phyloP scores from a whole-genome alignment of 2,329 filamentous ascomycete genomes.

The Neopestalotiopsis sp. region DNA sequence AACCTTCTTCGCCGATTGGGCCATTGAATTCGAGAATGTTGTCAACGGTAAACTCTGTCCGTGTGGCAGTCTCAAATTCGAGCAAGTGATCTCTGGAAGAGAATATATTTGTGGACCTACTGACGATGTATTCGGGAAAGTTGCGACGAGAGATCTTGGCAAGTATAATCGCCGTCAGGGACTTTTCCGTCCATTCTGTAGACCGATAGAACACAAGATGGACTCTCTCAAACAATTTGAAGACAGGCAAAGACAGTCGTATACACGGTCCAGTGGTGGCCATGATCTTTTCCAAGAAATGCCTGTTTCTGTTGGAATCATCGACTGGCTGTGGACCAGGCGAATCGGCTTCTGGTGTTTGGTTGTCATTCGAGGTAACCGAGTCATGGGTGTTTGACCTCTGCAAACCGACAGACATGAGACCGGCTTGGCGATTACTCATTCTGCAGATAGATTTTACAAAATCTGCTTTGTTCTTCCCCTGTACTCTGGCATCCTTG shows the following conservation, averaged over 20 bases:
- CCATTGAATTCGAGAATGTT: conserved; percentile 81
- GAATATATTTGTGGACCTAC: conserved; percentile 89
- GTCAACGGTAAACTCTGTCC: conserved; percentile 83
- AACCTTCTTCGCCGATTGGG: conserved; percentile 66
- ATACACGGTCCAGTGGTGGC: conserved; percentile 82
- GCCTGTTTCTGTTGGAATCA: conserved; percentile 68
- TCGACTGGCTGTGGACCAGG: conserved; percentile 35
- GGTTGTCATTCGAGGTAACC: conserved; percentile 50
- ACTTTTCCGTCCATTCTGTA: conserved; percentile 97
- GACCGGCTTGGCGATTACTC: conserved; percentile 75
- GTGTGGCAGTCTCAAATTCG: conserved; percentile 88
- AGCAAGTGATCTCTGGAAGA: conserved; percentile 74
- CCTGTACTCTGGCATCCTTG: conserved; percentile 85
- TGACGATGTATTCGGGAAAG: conserved; percentile 91
- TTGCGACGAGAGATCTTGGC: conserved; percentile 87
- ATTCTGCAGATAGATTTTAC: conserved; percentile 74
- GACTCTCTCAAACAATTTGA: conserved; percentile 89
- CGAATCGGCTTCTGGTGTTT: conserved; percentile 42
- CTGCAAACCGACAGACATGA: conserved; percentile 73
- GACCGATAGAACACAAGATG: conserved; percentile 96
- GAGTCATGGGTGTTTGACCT: conserved; percentile 68
- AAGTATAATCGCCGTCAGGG: conserved; percentile 90
- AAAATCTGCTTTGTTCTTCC: conserved; percentile 86
- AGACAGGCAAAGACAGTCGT: conserved; percentile 72
- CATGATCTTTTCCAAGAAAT: conserved; percentile 81